Evolutionary conservation across 768 basidiomycete species (phyloP).

Genomic region (Lactarius psammicola): DNA sequence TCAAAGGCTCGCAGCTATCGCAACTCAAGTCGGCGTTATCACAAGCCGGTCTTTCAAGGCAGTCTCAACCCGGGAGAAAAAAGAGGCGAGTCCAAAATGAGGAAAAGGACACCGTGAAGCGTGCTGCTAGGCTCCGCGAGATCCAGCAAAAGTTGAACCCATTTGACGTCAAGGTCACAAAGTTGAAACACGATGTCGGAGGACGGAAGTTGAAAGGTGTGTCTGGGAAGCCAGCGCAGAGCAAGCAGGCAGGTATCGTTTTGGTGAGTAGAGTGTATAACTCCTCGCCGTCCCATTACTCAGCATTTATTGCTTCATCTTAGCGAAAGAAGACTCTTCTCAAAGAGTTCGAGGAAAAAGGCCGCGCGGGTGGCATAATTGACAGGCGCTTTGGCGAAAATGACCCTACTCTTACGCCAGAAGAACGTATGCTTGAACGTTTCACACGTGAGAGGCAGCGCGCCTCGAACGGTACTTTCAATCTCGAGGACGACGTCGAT

Average conservation of each 20-base stretch:
- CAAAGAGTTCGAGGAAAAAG: constrained; percentile 82
- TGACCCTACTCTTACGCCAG: constrained; percentile 86
- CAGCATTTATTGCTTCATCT: constrained; percentile 16
- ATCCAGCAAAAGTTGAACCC: constrained; percentile 88
- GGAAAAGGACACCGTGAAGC: constrained; percentile 82
- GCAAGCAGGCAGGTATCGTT: constrained; percentile 88
- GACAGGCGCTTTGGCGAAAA: constrained; percentile 97
- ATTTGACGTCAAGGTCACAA: constrained; percentile 91
- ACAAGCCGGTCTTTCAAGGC: constrained; percentile 72
- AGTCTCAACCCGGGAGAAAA: constrained; percentile 60
- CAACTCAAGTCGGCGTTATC: constrained; percentile 87
- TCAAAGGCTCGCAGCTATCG: constrained; percentile 83
- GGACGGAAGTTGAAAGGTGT: constrained; percentile 84
- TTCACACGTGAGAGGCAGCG: constrained; percentile 90
- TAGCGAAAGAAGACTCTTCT: constrained; percentile 86
- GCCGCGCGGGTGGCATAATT: constrained; percentile 81
- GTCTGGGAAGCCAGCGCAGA: constrained; percentile 78
- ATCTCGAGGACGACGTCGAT: constrained; percentile 88
- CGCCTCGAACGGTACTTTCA: constrained; percentile 77
- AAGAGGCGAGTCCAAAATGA: constrained; percentile 57
- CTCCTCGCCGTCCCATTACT: not conserved
- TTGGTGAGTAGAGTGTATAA: constrained; percentile 51
- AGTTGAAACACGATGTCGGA: constrained; percentile 89
- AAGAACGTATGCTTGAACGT: constrained; percentile 95
- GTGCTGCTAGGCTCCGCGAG: constrained; percentile 72